A percentile compares a stretch with the other conserved stretches of the same genome.
Evolutionary conservation across 83 land plant genomes (phyloP).

Genomic region (Picea abies): DNA sequence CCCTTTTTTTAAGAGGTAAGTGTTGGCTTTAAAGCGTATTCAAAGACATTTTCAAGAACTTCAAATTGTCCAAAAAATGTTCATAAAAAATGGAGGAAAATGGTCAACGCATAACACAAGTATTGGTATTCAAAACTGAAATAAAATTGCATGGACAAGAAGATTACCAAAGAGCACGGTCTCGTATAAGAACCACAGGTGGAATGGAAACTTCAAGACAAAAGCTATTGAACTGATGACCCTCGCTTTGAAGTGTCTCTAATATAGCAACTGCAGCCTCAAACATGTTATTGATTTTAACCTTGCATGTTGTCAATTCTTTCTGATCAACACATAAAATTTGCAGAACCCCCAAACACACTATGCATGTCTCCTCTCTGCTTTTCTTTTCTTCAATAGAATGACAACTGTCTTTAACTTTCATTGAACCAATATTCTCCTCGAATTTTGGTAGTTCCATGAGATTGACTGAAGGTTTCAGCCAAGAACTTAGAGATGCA

Average conservation of each 20-base stretch:
- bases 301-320: constrained; percentile 16
- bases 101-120: not conserved
- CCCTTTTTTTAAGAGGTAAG: too few relatives aligned
- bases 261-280: constrained; percentile 31
- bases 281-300: constrained; percentile 7
- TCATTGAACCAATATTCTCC: too few relatives aligned
- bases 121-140: not conserved
- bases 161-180: constrained; percentile 36
- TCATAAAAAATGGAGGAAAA: not conserved
- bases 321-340: constrained; percentile 16
- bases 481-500: too few relatives aligned
- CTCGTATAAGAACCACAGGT: constrained; percentile 31
- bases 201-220: constrained; percentile 64
- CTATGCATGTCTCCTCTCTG: constrained; percentile 23
- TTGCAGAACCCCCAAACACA: constrained; percentile 63
- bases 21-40: not conserved
- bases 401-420: too few relatives aligned
- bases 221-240: constrained; percentile 42
- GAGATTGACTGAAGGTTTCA: too few relatives aligned
- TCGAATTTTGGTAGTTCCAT: too few relatives aligned
- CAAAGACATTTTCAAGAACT: not conserved
- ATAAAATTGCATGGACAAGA: not conserved
- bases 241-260: constrained; percentile 38
- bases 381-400: not conserved
- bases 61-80: not conserved